These are phyloP conservation scores for Prillingera fragicola DNA, from an alignment of 1,284 basidiomycete genomes.

Conservation along the genomic window DNA sequence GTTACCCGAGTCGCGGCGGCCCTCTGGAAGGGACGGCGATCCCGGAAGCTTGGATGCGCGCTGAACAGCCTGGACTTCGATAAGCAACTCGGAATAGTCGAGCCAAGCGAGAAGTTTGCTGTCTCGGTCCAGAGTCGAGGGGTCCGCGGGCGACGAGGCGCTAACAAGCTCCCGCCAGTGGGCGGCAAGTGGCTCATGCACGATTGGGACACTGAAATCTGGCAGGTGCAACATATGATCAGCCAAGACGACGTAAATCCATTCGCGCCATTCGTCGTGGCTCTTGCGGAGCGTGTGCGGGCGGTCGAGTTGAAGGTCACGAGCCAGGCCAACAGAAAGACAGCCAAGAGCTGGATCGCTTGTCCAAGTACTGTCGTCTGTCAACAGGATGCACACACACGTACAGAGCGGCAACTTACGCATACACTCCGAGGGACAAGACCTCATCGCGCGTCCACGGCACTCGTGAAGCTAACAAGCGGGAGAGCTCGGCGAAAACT, in stretches of 20 bases:
- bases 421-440: conserved; percentile 37
- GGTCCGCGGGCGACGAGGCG: conserved; percentile 22
- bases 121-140: conserved; percentile 41
- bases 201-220: conserved; percentile 32
- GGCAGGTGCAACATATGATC: conserved; percentile 40
- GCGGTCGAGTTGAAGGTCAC: conserved; percentile 29
- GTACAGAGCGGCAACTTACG: conserved; percentile 29
- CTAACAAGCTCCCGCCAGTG: conserved; percentile 39
- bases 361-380: conserved; percentile 36
- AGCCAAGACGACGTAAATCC: conserved; percentile 43
- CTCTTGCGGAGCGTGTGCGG: conserved; percentile 20
- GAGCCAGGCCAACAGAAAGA: conserved; percentile 36
- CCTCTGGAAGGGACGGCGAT: conserved; percentile 1
- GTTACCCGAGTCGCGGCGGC: not conserved
- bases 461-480: conserved; percentile 22
- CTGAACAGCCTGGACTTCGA: conserved; percentile 20
- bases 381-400: not conserved
- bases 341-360: conserved; percentile 34
- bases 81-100: conserved; percentile 43
- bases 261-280: conserved; percentile 45
- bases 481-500: conserved; percentile 28
- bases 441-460: conserved; percentile 42
- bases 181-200: conserved; percentile 26
- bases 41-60: conserved; percentile 3
- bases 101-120: conserved; percentile 46